phyloP scores from a whole-genome alignment of 352 stramenopile species.

The Halophytophthora polymorphica region DNA sequence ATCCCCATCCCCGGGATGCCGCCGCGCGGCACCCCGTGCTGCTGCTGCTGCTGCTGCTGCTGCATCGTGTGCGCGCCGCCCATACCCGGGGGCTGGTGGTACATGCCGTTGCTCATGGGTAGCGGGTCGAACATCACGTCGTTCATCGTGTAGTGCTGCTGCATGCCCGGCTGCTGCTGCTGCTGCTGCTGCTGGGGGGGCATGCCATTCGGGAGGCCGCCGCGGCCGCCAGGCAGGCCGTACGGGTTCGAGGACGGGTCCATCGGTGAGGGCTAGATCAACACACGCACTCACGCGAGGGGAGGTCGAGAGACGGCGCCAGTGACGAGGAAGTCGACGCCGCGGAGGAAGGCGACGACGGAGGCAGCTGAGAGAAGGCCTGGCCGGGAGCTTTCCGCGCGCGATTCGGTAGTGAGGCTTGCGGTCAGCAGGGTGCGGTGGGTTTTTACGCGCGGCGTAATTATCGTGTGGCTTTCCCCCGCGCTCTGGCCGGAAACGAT shows the following conservation, averaged over 20 bases:
- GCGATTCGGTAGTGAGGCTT: no score
- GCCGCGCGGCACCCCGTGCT: conserved; percentile 23
- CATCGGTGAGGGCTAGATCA: no score
- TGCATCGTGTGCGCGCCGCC: conserved; percentile 14
- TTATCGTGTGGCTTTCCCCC: no score
- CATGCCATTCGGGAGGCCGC: conserved; percentile 34
- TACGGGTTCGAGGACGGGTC: conserved; percentile 47
- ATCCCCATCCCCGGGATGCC: conserved; percentile 26
- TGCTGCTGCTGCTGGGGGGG: conserved; percentile 12
- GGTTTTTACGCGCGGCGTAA: no score
- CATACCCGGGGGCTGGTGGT: conserved; percentile 28
- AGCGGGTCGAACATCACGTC: conserved; percentile 80
- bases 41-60: conserved; percentile 31
- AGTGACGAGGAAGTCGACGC: no score
- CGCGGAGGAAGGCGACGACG: no score
- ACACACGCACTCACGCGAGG: no score
- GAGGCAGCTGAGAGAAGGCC: no score
- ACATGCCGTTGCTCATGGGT: conserved; percentile 59
- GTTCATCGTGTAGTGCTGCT: conserved; percentile 64
- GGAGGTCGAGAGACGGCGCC: no score
- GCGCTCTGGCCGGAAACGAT: no score
- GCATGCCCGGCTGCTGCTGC: conserved; percentile 38
- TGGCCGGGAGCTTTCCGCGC: no score
- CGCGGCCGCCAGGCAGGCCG: conserved; percentile 32
- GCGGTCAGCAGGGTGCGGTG: no score